These are phyloP conservation scores for Wickerhamomyces silvicola DNA, from an alignment of 805 yeast species.

Conservation along the genomic window DNA sequence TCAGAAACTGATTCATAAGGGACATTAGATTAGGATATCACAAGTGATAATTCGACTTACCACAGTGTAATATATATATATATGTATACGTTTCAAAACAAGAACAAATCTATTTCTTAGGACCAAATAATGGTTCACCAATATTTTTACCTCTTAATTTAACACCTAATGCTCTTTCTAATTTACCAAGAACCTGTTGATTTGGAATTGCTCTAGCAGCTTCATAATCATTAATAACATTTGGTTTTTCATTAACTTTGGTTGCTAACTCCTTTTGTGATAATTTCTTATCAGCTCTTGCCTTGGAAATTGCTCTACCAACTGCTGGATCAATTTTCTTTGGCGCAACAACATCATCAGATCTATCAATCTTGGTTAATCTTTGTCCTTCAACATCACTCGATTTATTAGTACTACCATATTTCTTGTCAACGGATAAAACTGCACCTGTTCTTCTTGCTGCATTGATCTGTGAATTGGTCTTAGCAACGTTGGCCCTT, in stretches of 20 bases:
- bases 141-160: constrained; percentile 94
- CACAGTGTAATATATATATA: not conserved
- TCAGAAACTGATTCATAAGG: too few relatives aligned
- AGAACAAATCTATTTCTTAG: constrained; percentile 27
- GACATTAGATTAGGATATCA: too few relatives aligned
- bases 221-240: constrained; percentile 91
- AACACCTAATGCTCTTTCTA: constrained; percentile 91
- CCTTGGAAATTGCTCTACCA: constrained; percentile 81
- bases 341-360: constrained; percentile 89
- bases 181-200: constrained; percentile 87
- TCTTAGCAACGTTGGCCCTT: constrained; percentile 73
- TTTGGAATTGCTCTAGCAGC: constrained; percentile 95
- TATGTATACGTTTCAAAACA: not conserved
- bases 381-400: constrained; percentile 90
- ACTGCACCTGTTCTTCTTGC: constrained; percentile 92
- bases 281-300: constrained; percentile 79
- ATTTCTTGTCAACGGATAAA: constrained; percentile 89
- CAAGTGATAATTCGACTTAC: too few relatives aligned
- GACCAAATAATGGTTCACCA: constrained; percentile 71
- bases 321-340: constrained; percentile 79
- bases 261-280: constrained; percentile 97
- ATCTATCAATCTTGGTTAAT: constrained; percentile 86
- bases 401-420: constrained; percentile 54
- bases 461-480: constrained; percentile 74
- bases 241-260: constrained; percentile 92